Percentiles rank a stretch among this genome's conserved stretches.
These are phyloP conservation scores for Tuber calosporum DNA, from an alignment of 495 filamentous ascomycete species.

Conservation along the genomic window DNA sequence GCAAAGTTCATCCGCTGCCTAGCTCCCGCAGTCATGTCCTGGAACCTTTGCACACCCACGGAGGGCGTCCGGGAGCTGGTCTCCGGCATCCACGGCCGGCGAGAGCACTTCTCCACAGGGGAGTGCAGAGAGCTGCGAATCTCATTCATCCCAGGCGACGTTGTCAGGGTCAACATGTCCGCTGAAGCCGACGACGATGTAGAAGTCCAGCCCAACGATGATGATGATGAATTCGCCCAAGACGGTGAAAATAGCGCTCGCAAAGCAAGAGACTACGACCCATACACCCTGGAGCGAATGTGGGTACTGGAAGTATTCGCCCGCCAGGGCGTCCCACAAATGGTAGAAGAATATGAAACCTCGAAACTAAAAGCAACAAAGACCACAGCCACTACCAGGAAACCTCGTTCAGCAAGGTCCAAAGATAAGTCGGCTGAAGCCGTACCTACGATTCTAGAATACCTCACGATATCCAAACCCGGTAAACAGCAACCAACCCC, in stretches of 20 bases:
- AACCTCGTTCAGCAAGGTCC: constrained; percentile 1
- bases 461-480: constrained; percentile 21
- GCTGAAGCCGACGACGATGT: constrained; percentile 58
- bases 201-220: constrained; percentile 49
- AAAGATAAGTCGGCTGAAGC: constrained; percentile 13
- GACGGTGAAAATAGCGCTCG: constrained; percentile 53
- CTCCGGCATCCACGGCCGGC: constrained; percentile 55
- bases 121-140: constrained; percentile 67
- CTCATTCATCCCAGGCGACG: constrained; percentile 64
- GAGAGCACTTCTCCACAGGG: constrained; percentile 67
- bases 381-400: constrained; percentile 19
- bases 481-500: constrained; percentile 6
- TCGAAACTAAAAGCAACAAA: constrained; percentile 51
- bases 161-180: constrained; percentile 69
- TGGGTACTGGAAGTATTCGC: constrained; percentile 73
- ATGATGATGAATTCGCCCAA: constrained; percentile 49
- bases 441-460: constrained; percentile 15
- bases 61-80: constrained; percentile 45
- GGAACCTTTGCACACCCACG: constrained; percentile 50
- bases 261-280: constrained; percentile 59
- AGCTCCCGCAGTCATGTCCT: constrained; percentile 67
- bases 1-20: constrained; percentile 76
- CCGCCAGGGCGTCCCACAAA: constrained; percentile 61
- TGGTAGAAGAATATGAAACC: constrained; percentile 72
- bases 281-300: constrained; percentile 56